Conservation (phyloP, 1,139 yeast genomes). For the Kurtzmaniella quercitrusa region DNA sequence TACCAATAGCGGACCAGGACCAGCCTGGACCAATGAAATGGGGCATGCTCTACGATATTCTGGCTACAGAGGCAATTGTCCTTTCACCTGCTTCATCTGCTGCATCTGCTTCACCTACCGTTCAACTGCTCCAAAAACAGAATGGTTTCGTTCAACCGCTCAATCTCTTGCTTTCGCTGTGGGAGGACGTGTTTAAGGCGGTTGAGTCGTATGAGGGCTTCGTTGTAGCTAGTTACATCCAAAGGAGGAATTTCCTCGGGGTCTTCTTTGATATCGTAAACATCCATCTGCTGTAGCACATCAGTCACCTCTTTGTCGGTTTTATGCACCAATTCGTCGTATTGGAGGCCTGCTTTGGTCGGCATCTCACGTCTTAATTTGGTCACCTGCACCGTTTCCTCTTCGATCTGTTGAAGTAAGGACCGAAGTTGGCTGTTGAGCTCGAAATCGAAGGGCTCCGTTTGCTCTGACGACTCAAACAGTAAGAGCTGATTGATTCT, state of each 20-base stretch:
- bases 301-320: conserved; percentile 32
- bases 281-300: conserved; percentile 16
- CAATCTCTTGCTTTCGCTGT: conserved; percentile 27
- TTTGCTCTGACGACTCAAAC: conserved; percentile 33
- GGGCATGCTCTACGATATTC: no score
- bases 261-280: conserved; percentile 9
- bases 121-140: conserved; percentile 23
- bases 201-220: conserved; percentile 19
- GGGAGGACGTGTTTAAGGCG: conserved; percentile 30
- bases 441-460: conserved; percentile 62
- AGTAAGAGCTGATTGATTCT: conserved; percentile 22
- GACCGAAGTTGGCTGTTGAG: conserved; percentile 51
- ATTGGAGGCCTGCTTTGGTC: conserved; percentile 21
- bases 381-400: conserved; percentile 51
- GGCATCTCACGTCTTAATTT: conserved; percentile 54
- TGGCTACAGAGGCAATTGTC: no score
- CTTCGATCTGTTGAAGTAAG: conserved; percentile 52
- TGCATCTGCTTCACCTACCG: conserved; percentile 1
- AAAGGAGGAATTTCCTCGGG: conserved; percentile 15
- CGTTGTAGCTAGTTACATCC: conserved; percentile 22
- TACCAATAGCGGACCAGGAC: neutral
- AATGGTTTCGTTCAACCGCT: conserved; percentile 26
- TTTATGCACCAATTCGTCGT: conserved; percentile 22
- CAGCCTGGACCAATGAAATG: neutral
- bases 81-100: neutral